phyloP scores from a whole-genome alignment of 2,329 filamentous ascomycete genomes.

The Coniochaeta prunicola region DNA sequence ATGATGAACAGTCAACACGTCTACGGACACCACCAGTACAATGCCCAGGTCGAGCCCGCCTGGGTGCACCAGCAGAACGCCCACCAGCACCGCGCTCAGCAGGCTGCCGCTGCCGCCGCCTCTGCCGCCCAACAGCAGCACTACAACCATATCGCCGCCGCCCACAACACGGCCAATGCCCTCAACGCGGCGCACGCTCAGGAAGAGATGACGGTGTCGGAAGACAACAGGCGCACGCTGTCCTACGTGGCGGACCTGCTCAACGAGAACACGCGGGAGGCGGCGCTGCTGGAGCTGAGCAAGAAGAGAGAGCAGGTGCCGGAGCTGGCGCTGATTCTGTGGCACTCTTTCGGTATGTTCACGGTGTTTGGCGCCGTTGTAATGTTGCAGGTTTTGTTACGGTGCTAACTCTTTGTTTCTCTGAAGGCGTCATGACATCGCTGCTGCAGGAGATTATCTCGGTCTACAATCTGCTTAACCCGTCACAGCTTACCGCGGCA shows the following conservation, averaged over 20 bases:
- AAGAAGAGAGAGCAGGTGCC: constrained; percentile 99
- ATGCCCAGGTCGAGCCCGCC: constrained; percentile 52
- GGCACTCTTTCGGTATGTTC: constrained; percentile 93
- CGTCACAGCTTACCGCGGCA: constrained; percentile 93
- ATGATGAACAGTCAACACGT: constrained; percentile 60
- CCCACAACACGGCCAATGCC: constrained; percentile 45
- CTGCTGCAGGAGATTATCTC: constrained; percentile 97
- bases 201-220: constrained; percentile 63
- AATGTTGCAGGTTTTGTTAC: neutral
- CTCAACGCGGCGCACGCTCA: constrained; percentile 42
- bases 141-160: constrained; percentile 67
- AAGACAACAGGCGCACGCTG: constrained; percentile 90
- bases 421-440: constrained; percentile 92
- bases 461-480: constrained; percentile 93
- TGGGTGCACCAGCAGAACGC: constrained; percentile 62
- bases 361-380: neutral
- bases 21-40: constrained; percentile 62
- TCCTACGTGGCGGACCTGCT: constrained; percentile 88
- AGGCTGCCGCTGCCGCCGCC: constrained; percentile 42
- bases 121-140: constrained; percentile 50
- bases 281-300: constrained; percentile 87
- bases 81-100: constrained; percentile 48
- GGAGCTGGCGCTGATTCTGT: constrained; percentile 89
- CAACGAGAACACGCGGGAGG: constrained; percentile 79
- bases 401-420: neutral